Conservation (phyloP, 768 basidiomycete genomes). For the Butyriboletus loyo region DNA sequence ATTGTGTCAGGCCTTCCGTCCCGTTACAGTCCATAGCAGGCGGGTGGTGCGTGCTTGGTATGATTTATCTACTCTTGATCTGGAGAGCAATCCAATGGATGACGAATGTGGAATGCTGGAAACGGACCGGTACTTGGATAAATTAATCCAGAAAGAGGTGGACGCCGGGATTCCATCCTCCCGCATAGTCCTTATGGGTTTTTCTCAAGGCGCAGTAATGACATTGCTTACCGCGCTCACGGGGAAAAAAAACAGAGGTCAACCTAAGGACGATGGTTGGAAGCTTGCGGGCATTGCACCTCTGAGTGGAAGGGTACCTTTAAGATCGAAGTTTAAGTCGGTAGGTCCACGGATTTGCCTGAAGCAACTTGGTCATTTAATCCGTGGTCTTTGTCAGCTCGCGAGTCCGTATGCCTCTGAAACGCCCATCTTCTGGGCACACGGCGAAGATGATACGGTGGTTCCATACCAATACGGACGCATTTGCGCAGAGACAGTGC, state of each 20-base stretch:
- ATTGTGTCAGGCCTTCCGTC: neutral
- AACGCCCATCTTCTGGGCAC: neutral
- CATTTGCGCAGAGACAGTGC: neutral
- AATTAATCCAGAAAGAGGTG: neutral
- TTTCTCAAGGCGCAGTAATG: conserved; percentile 6
- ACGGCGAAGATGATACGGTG: neutral
- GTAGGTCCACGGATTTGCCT: neutral
- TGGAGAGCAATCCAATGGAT: neutral
- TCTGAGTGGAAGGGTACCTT: neutral
- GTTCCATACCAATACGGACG: neutral
- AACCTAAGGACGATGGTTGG: neutral
- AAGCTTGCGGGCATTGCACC: neutral
- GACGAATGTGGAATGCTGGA: neutral
- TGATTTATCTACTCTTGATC: neutral
- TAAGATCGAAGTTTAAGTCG: neutral
- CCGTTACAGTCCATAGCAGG: neutral
- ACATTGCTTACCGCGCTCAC: conserved; percentile 1
- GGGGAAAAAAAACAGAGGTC: neutral
- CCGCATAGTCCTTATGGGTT: neutral
- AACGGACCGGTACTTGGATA: neutral
- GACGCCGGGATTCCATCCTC: neutral
- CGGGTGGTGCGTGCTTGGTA: neutral
- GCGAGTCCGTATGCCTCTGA: neutral
- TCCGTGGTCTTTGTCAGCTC: neutral
- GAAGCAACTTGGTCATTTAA: neutral